phyloP scores from a whole-genome alignment of 2,329 filamentous ascomycete species.

The Ophiostoma angusticollis region DNA sequence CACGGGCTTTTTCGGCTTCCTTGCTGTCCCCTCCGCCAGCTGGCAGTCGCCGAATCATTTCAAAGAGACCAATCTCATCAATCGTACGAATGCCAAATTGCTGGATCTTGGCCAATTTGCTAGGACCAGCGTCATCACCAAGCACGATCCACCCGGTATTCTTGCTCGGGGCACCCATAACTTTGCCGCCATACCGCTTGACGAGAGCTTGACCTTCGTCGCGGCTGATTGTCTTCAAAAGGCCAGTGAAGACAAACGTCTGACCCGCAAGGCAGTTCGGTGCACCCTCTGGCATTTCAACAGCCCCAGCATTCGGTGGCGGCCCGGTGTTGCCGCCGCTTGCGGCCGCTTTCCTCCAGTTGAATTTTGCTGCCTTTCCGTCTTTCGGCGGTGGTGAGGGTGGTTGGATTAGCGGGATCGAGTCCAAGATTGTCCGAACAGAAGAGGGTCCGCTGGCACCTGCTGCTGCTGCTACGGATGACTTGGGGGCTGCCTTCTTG shows the following conservation, averaged over 20 bases:
- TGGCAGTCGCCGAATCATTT: conserved; percentile 67
- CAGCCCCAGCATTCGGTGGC: conserved; percentile 48
- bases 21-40: conserved; percentile 79
- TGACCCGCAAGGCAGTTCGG: conserved; percentile 85
- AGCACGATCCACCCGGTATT: conserved; percentile 93
- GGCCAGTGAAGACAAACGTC: conserved; percentile 89
- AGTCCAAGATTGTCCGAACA: conserved; percentile 76
- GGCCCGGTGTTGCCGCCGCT: conserved; percentile 49
- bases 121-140: conserved; percentile 81
- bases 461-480: conserved; percentile 32
- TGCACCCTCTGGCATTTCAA: conserved; percentile 66
- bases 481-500: conserved; percentile 5
- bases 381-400: conserved; percentile 71
- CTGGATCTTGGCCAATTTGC: conserved; percentile 78
- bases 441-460: conserved; percentile 53
- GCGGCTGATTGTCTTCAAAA: conserved; percentile 66
- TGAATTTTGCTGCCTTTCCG: conserved; percentile 56
- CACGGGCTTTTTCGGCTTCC: conserved; percentile 70
- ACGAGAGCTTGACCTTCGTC: conserved; percentile 78
- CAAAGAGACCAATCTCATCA: conserved; percentile 82
- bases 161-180: conserved; percentile 70
- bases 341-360: conserved; percentile 53
- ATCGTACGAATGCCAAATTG: conserved; percentile 78
- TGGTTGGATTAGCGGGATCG: conserved; percentile 68
- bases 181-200: conserved; percentile 88